Percentiles rank a stretch among this genome's conserved stretches.
phyloP scores from a whole-genome alignment of 345 rosid genomes.

The Laguncularia racemosa region DNA sequence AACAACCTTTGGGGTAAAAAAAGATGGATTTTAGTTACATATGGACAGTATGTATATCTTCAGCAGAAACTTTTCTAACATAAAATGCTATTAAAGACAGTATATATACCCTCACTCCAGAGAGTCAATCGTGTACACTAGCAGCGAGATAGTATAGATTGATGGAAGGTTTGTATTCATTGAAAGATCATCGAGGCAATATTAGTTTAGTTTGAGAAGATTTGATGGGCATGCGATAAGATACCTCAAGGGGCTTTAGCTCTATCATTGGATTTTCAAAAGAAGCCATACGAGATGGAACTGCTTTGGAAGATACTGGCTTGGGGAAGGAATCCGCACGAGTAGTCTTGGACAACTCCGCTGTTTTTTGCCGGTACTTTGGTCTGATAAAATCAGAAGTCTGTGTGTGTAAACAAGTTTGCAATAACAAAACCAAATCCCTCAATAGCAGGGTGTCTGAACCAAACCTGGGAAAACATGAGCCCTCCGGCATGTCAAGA shows the following conservation, averaged over 20 bases:
- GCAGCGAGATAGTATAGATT: too few relatives aligned
- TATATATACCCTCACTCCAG: too few relatives aligned
- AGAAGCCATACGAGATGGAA: constrained; percentile 41
- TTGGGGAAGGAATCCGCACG: constrained; percentile 32
- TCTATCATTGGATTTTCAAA: constrained; percentile 46
- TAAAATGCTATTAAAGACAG: too few relatives aligned
- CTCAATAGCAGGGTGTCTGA: constrained; percentile 5
- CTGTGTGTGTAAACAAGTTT: constrained; percentile 1
- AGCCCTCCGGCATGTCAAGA: constrained; percentile 88
- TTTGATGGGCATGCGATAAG: not conserved
- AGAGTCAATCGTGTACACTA: too few relatives aligned
- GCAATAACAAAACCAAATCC: not conserved
- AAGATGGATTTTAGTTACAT: too few relatives aligned
- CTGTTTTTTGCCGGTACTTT: constrained; percentile 27
- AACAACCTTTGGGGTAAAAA: too few relatives aligned
- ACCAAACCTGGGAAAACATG: constrained; percentile 93
- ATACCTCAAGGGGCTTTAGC: constrained; percentile 74
- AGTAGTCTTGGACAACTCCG: constrained; percentile 13
- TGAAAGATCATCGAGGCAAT: too few relatives aligned
- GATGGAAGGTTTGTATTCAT: too few relatives aligned
- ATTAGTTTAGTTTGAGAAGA: too few relatives aligned
- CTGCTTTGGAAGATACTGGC: constrained; percentile 33
- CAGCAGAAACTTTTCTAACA: too few relatives aligned
- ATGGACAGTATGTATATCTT: too few relatives aligned
- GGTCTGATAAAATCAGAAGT: constrained; percentile 35